phyloP scores from a whole-genome alignment of 495 filamentous ascomycete species.

The Neurospora sp. region DNA sequence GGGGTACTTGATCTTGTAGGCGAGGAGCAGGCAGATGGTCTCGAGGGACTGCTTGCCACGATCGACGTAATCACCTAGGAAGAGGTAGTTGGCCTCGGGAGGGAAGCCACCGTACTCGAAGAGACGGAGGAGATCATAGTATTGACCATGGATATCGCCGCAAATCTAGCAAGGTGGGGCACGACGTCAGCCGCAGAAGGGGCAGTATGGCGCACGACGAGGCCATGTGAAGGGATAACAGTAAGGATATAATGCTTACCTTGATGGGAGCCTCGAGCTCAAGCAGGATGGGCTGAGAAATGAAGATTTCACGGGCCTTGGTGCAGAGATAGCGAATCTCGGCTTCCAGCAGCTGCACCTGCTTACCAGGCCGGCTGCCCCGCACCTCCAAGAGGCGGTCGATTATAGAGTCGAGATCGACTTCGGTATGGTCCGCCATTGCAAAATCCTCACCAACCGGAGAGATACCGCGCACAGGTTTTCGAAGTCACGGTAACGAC shows the following conservation, averaged over 20 bases:
- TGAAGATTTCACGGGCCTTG: conserved; percentile 98
- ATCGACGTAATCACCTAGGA: conserved; percentile 98
- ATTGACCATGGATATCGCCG: conserved; percentile 98
- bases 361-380: conserved; percentile 95
- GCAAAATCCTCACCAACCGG: conserved; percentile 35
- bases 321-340: conserved; percentile 98
- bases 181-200: conserved; percentile 9
- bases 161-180: conserved; percentile 59
- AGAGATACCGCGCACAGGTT: conserved; percentile 24
- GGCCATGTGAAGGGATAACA: background rate
- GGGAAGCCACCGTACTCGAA: conserved; percentile 99
- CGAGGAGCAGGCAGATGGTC: conserved; percentile 95
- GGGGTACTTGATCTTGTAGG: conserved; percentile 99
- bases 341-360: conserved; percentile 91
- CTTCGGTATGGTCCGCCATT: conserved; percentile 96
- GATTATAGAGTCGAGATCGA: conserved; percentile 99
- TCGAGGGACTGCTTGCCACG: conserved; percentile 98
- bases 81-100: conserved; percentile 97
- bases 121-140: conserved; percentile 93
- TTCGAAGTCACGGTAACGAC: conserved; percentile 20
- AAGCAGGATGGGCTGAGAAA: conserved; percentile 94
- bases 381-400: conserved; percentile 95
- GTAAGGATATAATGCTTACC: conserved; percentile 44
- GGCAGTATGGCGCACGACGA: background rate
- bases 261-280: conserved; percentile 98